Evolutionary conservation across 352 stramenopile species (phyloP).

Genomic region (Phytopythium litorale): DNA sequence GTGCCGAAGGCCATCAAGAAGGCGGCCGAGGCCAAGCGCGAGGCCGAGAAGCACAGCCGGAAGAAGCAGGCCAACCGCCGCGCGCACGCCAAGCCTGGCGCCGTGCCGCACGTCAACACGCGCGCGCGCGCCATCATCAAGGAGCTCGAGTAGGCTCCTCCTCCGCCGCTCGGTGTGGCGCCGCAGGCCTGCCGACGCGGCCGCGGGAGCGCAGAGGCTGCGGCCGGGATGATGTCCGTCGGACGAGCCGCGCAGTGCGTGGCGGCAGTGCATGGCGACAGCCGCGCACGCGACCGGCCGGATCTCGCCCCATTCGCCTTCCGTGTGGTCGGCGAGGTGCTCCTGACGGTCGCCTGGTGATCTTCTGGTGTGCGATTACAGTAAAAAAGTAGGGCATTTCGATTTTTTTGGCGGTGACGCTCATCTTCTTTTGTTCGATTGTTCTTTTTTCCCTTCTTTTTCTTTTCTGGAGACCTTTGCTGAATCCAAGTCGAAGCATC

Average conservation of each 20-base stretch:
- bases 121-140: constrained; percentile 73
- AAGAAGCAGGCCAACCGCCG: constrained; percentile 85
- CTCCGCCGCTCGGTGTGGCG: no score
- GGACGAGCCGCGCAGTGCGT: neutral
- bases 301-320: neutral
- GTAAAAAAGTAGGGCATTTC: neutral
- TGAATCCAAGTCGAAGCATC: no score
- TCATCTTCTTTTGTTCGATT: neutral
- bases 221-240: neutral
- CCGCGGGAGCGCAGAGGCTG: no score
- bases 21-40: constrained; percentile 85
- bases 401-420: neutral
- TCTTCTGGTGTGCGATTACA: neutral
- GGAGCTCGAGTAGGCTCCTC: constrained; percentile 69
- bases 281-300: neutral
- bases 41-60: constrained; percentile 75
- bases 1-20: constrained; percentile 99
- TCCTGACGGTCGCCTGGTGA: no score
- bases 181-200: no score
- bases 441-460: neutral
- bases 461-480: neutral
- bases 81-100: constrained; percentile 71
- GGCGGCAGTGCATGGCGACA: neutral
- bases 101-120: constrained; percentile 68
- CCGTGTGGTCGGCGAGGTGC: neutral